Evolutionary conservation across 805 yeast genomes (phyloP).

Genomic region (Sungouiozyma intestinalis): DNA sequence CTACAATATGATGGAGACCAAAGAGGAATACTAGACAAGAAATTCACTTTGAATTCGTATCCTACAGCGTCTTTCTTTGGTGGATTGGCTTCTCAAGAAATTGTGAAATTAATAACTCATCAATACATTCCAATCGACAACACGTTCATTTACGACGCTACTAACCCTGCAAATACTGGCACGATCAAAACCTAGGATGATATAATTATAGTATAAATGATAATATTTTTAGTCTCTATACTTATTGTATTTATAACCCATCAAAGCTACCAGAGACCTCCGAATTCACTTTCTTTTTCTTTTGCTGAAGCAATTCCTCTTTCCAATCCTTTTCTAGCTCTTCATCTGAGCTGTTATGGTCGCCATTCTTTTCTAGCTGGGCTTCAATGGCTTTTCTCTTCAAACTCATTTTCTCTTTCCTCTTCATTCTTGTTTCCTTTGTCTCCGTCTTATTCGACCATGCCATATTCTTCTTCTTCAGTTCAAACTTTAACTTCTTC

Average conservation of each 20-base stretch:
- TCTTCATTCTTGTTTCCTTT: slow-evolving; percentile 48
- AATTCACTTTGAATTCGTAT: background rate
- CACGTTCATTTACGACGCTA: slow-evolving; percentile 62
- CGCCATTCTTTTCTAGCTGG: slow-evolving; percentile 32
- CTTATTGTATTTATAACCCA: slow-evolving; percentile 30
- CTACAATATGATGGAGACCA: background rate
- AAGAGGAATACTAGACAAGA: background rate
- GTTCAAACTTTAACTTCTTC: slow-evolving; percentile 34
- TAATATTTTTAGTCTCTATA: background rate
- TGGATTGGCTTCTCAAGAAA: slow-evolving; percentile 81
- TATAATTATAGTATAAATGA: background rate
- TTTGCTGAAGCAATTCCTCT: slow-evolving; percentile 56
- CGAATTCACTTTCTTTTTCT: slow-evolving; percentile 39
- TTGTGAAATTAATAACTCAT: slow-evolving; percentile 58
- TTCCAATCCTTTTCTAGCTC: slow-evolving; percentile 77
- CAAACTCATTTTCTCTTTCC: slow-evolving; percentile 49
- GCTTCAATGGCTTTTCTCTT: slow-evolving; percentile 57
- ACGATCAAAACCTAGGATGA: background rate
- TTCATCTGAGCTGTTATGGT: slow-evolving; percentile 29
- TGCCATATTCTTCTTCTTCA: slow-evolving; percentile 47
- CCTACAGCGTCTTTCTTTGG: slow-evolving; percentile 47
- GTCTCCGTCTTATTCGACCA: slow-evolving; percentile 69
- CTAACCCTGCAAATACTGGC: background rate
- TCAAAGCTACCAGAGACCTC: slow-evolving; percentile 53
- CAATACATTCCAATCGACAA: slow-evolving; percentile 78